A percentile compares a stretch with the other conserved stretches of the same genome.
These are phyloP conservation scores for Passalora sequoiae DNA, from an alignment of 2,329 filamentous ascomycete species.

Conservation along the genomic window DNA sequence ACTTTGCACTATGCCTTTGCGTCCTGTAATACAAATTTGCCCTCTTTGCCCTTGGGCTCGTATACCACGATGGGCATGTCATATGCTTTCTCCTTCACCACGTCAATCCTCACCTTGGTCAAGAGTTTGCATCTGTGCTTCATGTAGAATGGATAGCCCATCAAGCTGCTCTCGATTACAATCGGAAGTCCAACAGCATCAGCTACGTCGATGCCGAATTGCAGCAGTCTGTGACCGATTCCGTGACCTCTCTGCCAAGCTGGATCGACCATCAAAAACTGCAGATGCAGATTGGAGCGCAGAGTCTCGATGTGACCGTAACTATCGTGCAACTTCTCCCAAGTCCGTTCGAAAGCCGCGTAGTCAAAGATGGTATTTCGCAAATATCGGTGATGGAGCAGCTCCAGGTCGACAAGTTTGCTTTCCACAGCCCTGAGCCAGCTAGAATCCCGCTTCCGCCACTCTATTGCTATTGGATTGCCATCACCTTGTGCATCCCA, in stretches of 20 bases:
- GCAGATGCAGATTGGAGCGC: constrained; percentile 16
- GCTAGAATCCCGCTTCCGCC: constrained; percentile 8
- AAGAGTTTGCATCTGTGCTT: constrained; percentile 18
- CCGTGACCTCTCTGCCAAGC: constrained; percentile 17
- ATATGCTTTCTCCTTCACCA: constrained; percentile 19
- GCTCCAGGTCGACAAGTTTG: constrained; percentile 9
- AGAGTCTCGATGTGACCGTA: constrained; percentile 11
- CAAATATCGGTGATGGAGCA: constrained; percentile 16
- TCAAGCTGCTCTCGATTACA: constrained; percentile 16
- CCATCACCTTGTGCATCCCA: constrained; percentile 17
- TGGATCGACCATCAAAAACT: constrained; percentile 19
- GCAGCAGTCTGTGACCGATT: constrained; percentile 14
- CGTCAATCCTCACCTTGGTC: constrained; percentile 13
- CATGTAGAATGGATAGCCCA: constrained; percentile 20
- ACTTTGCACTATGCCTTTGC: no score
- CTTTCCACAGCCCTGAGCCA: constrained; percentile 9
- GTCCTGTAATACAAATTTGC: not conserved
- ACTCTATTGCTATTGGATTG: constrained; percentile 13
- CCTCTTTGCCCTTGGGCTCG: constrained; percentile 8
- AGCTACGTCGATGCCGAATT: constrained; percentile 17
- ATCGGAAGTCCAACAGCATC: constrained; percentile 12
- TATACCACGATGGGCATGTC: constrained; percentile 19
- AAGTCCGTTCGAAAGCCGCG: constrained; percentile 7
- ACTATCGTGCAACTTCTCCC: constrained; percentile 10
- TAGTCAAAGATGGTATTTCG: constrained; percentile 18